These are phyloP conservation scores for Camillea tinctor DNA, from an alignment of 2,329 filamentous ascomycete genomes.

Conservation along the genomic window DNA sequence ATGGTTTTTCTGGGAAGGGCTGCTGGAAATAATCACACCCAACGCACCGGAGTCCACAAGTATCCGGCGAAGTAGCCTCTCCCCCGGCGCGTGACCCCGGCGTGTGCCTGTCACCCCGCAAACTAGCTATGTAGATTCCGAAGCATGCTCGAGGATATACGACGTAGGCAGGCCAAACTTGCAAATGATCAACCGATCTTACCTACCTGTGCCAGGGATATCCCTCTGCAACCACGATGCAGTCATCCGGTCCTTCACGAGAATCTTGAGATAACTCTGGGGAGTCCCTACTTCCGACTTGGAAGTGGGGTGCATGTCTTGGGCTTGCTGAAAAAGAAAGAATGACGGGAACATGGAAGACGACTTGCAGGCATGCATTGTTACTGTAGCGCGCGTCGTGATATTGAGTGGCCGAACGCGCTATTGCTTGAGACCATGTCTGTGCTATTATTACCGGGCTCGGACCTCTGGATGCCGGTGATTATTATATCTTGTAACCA, in stretches of 20 bases:
- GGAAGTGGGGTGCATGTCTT: background rate
- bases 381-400: no score
- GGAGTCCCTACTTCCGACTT: background rate
- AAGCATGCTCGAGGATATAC: background rate
- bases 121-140: no score
- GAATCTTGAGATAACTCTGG: background rate
- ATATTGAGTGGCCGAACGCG: background rate
- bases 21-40: background rate
- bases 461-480: background rate
- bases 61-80: background rate
- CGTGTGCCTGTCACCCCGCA: background rate
- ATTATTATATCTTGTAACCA: constrained; percentile 5
- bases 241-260: background rate
- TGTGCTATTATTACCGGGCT: background rate
- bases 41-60: background rate
- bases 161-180: background rate
- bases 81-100: background rate
- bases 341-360: background rate
- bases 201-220: background rate
- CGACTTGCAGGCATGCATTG: background rate
- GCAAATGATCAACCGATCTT: background rate
- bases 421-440: background rate
- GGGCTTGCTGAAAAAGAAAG: background rate
- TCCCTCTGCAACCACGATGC: background rate
- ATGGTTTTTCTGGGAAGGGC: no score